Evolutionary conservation across 257 asterid species (phyloP), one percentile per base, ranked within the genome.

Genomic region (Salvia hispanica): DNA sequence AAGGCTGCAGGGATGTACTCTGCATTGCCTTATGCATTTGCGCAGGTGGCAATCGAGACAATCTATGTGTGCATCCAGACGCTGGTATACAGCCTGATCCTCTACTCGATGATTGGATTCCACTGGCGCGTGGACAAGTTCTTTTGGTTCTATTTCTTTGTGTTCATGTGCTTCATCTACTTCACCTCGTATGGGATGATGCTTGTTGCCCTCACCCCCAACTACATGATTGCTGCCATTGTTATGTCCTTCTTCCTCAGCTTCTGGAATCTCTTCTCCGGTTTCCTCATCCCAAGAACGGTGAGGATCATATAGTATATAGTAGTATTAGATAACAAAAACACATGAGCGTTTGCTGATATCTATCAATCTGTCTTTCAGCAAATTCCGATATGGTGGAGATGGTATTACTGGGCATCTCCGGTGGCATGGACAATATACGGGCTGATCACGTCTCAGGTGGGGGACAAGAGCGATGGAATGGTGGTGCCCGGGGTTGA

Each of bases 171-270:
- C 66, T 90, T 90, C 43, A 62, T 82, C 73, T 90, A 88, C 84
- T 90, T 90, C 90, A 88, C 91, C 3, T 9, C 78, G 13, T 90
- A 86, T 9, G 95, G 95, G 11, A 90, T 88, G 95, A 88, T 88
- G 95, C 94, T 87, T 53, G 94, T 87, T 0, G 82, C 97, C 1
- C 95, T 90, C 82, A 82, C 95, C 10, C 95, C 97, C 11, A 87
- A 73, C 61, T 90, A 87, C 88, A 72, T 59, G 62, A 82, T 90
- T 57, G 95, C 97, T 46, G 95, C 97, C 2, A 87, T 90, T 5
- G 74, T 77, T 75, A 90, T 90, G 97, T 77, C 95, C 0, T 90
- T 90, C 77, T 90, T 90, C 90, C 95, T 90, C 83, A 87, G 84
- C 84, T 88, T 87, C 70, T 90, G 97, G 97, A 90, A 87, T 62